Evolutionary conservation across 2,329 filamentous ascomycete genomes (phyloP).

Genomic region (Clonostachys solani): DNA sequence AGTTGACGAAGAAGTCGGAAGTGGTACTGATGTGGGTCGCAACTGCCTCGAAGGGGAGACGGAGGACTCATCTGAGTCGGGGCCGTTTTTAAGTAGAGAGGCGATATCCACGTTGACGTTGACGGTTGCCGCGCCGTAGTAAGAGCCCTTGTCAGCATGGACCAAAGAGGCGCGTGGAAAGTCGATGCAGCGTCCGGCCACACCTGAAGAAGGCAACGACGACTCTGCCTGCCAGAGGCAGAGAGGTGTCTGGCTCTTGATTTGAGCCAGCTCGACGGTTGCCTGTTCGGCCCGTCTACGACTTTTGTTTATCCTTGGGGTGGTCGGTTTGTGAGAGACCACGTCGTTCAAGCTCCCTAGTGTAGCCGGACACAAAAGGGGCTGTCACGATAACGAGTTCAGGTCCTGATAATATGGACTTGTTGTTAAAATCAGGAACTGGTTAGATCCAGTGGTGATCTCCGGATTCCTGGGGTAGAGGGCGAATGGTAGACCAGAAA

Average conservation of each 20-base stretch:
- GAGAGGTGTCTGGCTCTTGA: conserved; percentile 33
- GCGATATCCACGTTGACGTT: conserved; percentile 92
- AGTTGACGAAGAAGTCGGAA: conserved; percentile 9
- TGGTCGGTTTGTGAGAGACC: background rate
- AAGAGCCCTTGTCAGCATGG: background rate
- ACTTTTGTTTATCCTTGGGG: background rate
- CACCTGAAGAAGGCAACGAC: conserved; percentile 18
- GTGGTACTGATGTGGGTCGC: background rate
- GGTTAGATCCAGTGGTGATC: too few relatives aligned
- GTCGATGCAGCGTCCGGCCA: conserved; percentile 17
- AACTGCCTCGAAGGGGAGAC: conserved; percentile 25
- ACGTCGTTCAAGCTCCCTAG: background rate
- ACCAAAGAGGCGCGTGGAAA: conserved; percentile 16
- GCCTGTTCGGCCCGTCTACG: background rate
- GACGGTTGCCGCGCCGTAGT: conserved; percentile 3
- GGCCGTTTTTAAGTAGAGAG: conserved; percentile 72
- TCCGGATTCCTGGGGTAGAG: too few relatives aligned
- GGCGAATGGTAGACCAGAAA: too few relatives aligned
- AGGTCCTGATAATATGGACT: too few relatives aligned
- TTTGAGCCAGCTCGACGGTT: conserved; percentile 34
- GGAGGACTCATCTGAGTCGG: conserved; percentile 69
- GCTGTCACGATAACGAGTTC: too few relatives aligned
- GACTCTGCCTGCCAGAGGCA: conserved; percentile 34
- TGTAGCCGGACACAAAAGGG: background rate
- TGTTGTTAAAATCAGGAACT: too few relatives aligned